A percentile compares a stretch with the other conserved stretches of the same genome.
Conservation (phyloP, 2,329 filamentous ascomycete species). For the Aspergillus ochraceoroseus region DNA sequence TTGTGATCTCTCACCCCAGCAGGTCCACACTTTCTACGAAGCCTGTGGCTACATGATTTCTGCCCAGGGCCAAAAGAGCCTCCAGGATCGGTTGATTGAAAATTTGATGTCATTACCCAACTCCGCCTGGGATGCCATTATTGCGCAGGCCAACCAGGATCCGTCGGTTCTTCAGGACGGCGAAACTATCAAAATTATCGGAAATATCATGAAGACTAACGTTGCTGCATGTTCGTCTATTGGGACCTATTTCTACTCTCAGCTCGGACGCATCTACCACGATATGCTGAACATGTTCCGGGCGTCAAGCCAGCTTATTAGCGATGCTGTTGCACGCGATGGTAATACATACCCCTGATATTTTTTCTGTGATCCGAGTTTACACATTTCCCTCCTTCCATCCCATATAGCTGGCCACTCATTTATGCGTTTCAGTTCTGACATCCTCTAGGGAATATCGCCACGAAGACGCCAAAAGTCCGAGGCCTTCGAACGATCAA, state of each 20-base stretch:
- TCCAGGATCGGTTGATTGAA: conserved; percentile 83
- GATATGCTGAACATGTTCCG: conserved; percentile 99
- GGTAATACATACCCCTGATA: conserved; percentile 54
- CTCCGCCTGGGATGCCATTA: conserved; percentile 91
- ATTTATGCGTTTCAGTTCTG: too few relatives aligned
- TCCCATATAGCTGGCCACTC: too few relatives aligned
- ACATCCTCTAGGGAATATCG: conserved; percentile 64
- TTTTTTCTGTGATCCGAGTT: not conserved
- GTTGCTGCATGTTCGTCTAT: conserved; percentile 97
- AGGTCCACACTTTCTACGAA: conserved; percentile 98
- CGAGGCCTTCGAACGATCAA: conserved; percentile 95
- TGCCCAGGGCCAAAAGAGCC: conserved; percentile 88
- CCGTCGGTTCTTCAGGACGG: conserved; percentile 82
- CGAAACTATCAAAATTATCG: conserved; percentile 96
- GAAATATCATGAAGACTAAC: conserved; percentile 99
- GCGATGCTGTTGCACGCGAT: conserved; percentile 80
- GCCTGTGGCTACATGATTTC: conserved; percentile 99
- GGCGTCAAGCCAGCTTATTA: conserved; percentile 92
- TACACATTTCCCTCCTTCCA: not conserved
- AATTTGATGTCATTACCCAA: conserved; percentile 95
- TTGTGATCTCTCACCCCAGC: conserved; percentile 87
- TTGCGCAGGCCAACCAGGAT: conserved; percentile 77
- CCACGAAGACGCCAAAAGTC: conserved; percentile 95
- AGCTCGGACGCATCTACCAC: conserved; percentile 94
- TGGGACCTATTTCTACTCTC: conserved; percentile 94